Base-by-base conservation (phyloP, 2,329 filamentous ascomycete genomes). In the Zasmidium cellare region DNA sequence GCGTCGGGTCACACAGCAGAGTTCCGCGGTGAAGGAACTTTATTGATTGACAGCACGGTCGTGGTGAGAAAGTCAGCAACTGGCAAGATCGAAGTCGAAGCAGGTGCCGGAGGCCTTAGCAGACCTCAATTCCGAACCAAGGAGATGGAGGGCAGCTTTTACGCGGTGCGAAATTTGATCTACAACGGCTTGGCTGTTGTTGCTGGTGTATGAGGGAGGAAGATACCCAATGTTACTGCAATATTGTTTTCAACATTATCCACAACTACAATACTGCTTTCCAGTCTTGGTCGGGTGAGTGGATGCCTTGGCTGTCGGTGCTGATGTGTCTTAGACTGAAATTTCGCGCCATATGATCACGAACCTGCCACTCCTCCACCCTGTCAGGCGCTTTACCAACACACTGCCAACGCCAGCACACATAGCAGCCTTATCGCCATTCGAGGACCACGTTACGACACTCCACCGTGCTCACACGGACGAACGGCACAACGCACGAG, bases 171-270 rank as follows among this genome's bases (percentile, higher is more conserved):
- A 77, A 87, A 82, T 75, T 92, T 90, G 75, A 96, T 99, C 64
- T 99, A 99, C 73, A 91, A 96, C 66, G 92, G 91, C 9, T 76
- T 99, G 71, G 94, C 94, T 31, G 91, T 97, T 59, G 92, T 99
- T 64, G 88, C 89, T 16, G 90, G 90, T 47, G 67, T 67, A 53
- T 69, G 53, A 62, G 48, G 57, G 19, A 18, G 25, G 16, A 19
- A 51, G 60, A 51, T 48, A 41, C 35, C 35, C 35, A 41, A 41
- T 41, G 35, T 41, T 41, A 41, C 3, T 41, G 35, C 28, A 14
- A 31, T 14, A 31, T 14, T 31, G 7, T 31, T 14, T 31, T 7
- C 7, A 31, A 14, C 28, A 31, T 31, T 31, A 46, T 44, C 18
- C 51, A 18, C 12, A 48, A 12, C 18, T n/a, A n/a, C n/a, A n/a